Evolutionary conservation across 1,139 yeast genomes (phyloP), one percentile per base, ranked within the genome.

Genomic region (Kodamaea ohmeri): DNA sequence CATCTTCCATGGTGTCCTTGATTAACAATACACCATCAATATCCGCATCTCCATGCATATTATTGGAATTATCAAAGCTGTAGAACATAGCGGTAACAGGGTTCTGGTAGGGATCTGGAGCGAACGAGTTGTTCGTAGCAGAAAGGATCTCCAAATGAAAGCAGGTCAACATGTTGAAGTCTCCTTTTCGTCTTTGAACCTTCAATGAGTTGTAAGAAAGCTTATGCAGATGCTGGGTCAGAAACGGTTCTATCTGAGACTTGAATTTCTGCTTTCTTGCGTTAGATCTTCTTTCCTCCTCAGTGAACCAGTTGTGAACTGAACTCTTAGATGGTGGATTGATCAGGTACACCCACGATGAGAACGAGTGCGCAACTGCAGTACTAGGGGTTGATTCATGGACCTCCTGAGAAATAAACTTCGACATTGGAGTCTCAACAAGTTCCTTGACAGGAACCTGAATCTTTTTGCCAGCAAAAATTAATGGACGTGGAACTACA

Each of bases 41-140:
- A 5, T 17, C 25, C 4, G 31, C 4, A 21, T 25, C 12, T 5
- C 19, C 4, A 16, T 38, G 38, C 62, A 60, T 60, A 11, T 52
- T 51, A 22, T 72, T 65, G 1, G 72, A 58, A 35, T 73, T 74
- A 44, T 80, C 77, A 47, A 74, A 71, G 13, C 69, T 67, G 81
- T 92, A 89, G 47, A 83, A 73, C 0, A 88, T 68, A 4, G 80
- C 70, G 0, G 62, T 44, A 0, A 90, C 65, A 1, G 76, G 66
- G 54, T 92, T 95, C 1, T 49, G 39, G 3, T 53, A 43, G 0
- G 97, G 95, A 52, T 89, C 82, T 0, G 97, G 95, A 7, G 66
- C 56, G 30, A 70, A 59, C 0, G 64, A 67, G 5, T 38, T 39
- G 1, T 55, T 65, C 0, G 85, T 76, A 38, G 73, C 73, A 0